These are phyloP conservation scores for Trichoderma hamatum DNA, from an alignment of 2,329 filamentous ascomycete species.

Conservation along the genomic window DNA sequence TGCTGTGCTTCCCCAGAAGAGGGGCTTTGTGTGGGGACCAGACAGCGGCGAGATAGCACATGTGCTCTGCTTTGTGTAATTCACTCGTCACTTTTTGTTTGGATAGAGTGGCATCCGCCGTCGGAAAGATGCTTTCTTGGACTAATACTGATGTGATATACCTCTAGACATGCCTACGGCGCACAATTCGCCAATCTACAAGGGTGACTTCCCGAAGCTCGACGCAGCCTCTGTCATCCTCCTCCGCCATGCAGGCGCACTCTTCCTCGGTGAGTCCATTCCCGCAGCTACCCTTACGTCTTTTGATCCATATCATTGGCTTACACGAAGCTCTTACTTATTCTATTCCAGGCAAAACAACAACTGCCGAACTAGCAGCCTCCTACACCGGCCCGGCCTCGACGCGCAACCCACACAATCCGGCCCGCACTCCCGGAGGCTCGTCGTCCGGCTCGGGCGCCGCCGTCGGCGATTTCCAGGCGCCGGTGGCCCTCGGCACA, in stretches of 20 bases:
- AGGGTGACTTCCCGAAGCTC: slow-evolving; percentile 46
- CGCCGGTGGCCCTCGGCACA: slow-evolving; percentile 62
- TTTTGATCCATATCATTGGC: neutral
- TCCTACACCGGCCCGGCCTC: slow-evolving; percentile 56
- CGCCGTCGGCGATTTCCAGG: slow-evolving; percentile 66
- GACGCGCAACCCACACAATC: slow-evolving; percentile 67
- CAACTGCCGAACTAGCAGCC: slow-evolving; percentile 67
- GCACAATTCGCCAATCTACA: slow-evolving; percentile 59
- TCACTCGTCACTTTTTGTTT: neutral
- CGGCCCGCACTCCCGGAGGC: slow-evolving; percentile 65
- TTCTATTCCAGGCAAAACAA: slow-evolving; percentile 40
- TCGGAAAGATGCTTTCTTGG: neutral
- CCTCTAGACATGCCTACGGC: slow-evolving; percentile 59
- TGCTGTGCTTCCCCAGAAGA: neutral
- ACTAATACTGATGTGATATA: neutral
- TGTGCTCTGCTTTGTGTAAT: neutral
- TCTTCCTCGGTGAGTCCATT: slow-evolving; percentile 50
- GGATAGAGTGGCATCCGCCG: neutral
- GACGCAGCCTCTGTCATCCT: slow-evolving; percentile 57
- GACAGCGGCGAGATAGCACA: neutral
- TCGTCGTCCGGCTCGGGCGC: slow-evolving; percentile 69
- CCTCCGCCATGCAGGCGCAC: slow-evolving; percentile 57
- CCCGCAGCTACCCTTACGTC: neutral
- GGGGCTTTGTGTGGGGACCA: neutral
- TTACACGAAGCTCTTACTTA: neutral